Base-by-base conservation (phyloP, 345 rosid genomes). In the Pseudoturritis turrita region DNA sequence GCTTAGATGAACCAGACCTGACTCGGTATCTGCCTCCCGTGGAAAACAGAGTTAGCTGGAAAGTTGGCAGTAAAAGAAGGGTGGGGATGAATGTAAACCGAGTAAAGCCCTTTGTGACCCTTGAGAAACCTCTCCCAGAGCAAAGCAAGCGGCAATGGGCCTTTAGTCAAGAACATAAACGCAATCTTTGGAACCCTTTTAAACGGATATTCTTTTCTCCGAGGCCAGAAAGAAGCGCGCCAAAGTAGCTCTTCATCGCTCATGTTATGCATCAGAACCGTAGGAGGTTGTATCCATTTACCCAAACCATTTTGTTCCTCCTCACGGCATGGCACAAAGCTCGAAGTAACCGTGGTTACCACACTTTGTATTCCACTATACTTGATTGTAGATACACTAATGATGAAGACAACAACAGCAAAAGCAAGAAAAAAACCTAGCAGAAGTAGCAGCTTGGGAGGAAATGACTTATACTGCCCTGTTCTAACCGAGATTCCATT, bases 141-240 rank as follows among this genome's bases (percentile, higher is more conserved):
- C 74, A 85, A 81, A 61, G 86, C 88, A 75, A 95, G 84, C 0
- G 98, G 99, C 83, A 95, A 76, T 0, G 98, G 92, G 28, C 97
- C 99, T 79, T 86, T 88, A 3, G 98, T 81, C 86, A 95, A 86
- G 85, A 95, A 95, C 99, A 95, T 89, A 63, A 92, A 92, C 7
- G 96, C 98, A 82, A 95, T 72, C 87, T 95, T 92, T 0, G 97
- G 92, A 68, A 83, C 81, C 73, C 99, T 86, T 55, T 23, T 55
- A 71, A 89, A 95, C 4, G 98, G 99, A 60, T 88, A 86, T 29
- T 78, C 82, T 61, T 80, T 81, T 18, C 86, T 84, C 22, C 72
- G 75, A 19, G 99, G 97, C 77, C 79, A 85, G 18, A 87, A 82
- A 7, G 97, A 80, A n/a, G 98, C 90, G 69, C 90, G 85, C 97